phyloP scores from a whole-genome alignment of 805 yeast species.

The Lachancea quebecensis region DNA sequence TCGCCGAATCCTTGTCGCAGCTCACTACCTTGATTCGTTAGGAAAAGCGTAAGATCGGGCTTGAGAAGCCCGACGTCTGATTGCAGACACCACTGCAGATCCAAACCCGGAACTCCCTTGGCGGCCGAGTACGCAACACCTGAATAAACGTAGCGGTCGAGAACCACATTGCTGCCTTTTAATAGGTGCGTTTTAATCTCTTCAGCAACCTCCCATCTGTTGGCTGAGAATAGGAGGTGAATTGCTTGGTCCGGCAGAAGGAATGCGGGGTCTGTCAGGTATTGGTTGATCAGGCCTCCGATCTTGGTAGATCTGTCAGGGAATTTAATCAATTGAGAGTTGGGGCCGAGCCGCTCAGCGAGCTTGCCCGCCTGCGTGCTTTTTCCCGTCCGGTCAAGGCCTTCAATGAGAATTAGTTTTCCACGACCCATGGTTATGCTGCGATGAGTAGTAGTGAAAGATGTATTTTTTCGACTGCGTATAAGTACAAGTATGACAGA shows the following conservation, averaged over 20 bases:
- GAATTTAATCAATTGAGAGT: constrained; percentile 57
- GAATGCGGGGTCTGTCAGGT: constrained; percentile 47
- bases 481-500: no score
- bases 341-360: constrained; percentile 25
- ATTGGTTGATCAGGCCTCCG: constrained; percentile 71
- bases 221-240: constrained; percentile 85
- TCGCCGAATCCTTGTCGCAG: constrained; percentile 79
- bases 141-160: constrained; percentile 87
- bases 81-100: constrained; percentile 65
- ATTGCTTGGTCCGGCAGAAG: constrained; percentile 67
- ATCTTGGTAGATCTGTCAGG: constrained; percentile 83
- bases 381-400: constrained; percentile 92
- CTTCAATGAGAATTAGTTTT: constrained; percentile 74
- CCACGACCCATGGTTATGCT: constrained; percentile 44
- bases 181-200: constrained; percentile 36
- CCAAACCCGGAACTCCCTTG: constrained; percentile 46
- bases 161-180: constrained; percentile 52
- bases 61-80: constrained; percentile 82
- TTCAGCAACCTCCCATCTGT: constrained; percentile 78
- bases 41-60: constrained; percentile 79
- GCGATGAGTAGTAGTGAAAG: background rate
- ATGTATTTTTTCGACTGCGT: no score
- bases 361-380: constrained; percentile 65
- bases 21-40: constrained; percentile 44
- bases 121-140: constrained; percentile 92